These are phyloP conservation scores for Candida succiphila DNA, from an alignment of 805 yeast species.

Conservation along the genomic window DNA sequence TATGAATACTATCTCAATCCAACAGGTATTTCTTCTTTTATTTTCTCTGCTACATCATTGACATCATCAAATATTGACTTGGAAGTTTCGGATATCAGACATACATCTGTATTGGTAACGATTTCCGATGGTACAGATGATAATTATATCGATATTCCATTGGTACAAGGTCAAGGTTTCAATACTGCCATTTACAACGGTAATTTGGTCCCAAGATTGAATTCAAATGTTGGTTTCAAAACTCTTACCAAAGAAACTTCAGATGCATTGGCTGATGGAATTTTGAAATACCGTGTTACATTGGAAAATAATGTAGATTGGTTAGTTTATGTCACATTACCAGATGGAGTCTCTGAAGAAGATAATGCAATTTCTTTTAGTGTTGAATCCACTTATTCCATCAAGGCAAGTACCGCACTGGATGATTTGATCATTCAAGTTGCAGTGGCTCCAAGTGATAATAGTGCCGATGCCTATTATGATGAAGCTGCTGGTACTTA, in stretches of 20 bases:
- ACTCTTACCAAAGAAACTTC: constrained; percentile 26
- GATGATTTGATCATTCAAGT: constrained; percentile 36
- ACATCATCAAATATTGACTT: constrained; percentile 26
- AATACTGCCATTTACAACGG: constrained; percentile 42
- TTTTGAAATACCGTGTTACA: constrained; percentile 28
- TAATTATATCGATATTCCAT: constrained; percentile 34
- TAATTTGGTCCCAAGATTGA: constrained; percentile 32
- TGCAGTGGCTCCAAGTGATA: constrained; percentile 31
- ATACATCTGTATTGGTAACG: constrained; percentile 40
- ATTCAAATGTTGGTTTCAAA: constrained; percentile 35
- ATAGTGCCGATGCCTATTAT: constrained; percentile 32
- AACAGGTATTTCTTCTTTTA: constrained; percentile 40
- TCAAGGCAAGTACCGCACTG: constrained; percentile 28
- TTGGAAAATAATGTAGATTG: constrained; percentile 34
- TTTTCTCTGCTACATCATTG: constrained; percentile 45
- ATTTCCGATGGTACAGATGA: constrained; percentile 24
- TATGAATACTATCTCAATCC: constrained; percentile 47
- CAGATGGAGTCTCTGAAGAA: constrained; percentile 13
- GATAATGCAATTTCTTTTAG: constrained; percentile 23
- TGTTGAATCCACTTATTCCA: constrained; percentile 20
- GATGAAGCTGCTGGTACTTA: constrained; percentile 64
- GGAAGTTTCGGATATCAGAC: constrained; percentile 35
- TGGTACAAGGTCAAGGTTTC: constrained; percentile 56
- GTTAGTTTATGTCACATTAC: constrained; percentile 40
- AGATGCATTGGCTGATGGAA: constrained; percentile 16